Conservation (phyloP, 2,329 filamentous ascomycete genomes). For the Intubia oerlemansii region DNA sequence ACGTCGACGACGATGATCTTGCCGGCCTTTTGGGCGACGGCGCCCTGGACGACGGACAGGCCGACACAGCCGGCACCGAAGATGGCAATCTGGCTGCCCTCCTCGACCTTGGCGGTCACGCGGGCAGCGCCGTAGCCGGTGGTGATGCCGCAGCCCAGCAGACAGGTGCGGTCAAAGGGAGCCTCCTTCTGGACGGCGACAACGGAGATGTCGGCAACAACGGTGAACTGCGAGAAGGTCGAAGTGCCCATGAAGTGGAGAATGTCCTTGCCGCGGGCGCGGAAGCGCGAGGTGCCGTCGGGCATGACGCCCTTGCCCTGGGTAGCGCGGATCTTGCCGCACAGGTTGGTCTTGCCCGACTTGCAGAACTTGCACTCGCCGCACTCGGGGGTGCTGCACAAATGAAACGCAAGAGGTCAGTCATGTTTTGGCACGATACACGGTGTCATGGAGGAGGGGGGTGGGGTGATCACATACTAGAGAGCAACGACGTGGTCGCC, state of each 20-base stretch:
- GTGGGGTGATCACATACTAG: too few species aligned
- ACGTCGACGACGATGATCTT: conserved; percentile 58
- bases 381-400: conserved; percentile 88
- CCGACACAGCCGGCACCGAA: conserved; percentile 95
- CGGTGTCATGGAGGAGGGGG: too few species aligned
- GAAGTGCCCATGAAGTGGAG: conserved; percentile 99
- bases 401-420: too few species aligned
- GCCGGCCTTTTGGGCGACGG: conserved; percentile 59
- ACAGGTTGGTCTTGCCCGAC: conserved; percentile 97
- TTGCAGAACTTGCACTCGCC: conserved; percentile 99
- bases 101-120: conserved; percentile 80
- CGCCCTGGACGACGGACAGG: conserved; percentile 85
- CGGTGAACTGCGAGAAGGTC: conserved; percentile 97
- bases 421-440: too few species aligned
- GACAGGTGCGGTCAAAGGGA: conserved; percentile 85
- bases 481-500: conserved; percentile 80
- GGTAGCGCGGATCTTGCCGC: conserved; percentile 94
- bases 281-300: conserved; percentile 87
- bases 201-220: conserved; percentile 89
- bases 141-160: conserved; percentile 95
- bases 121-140: conserved; percentile 92
- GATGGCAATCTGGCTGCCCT: conserved; percentile 73
- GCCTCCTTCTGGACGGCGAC: conserved; percentile 81
- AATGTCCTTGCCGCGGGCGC: conserved; percentile 81
- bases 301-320: conserved; percentile 95